Evolutionary conservation across 208 protist species (phyloP), one percentile per base, ranked within the genome.

Genomic region (Angomonas ambiguus): DNA sequence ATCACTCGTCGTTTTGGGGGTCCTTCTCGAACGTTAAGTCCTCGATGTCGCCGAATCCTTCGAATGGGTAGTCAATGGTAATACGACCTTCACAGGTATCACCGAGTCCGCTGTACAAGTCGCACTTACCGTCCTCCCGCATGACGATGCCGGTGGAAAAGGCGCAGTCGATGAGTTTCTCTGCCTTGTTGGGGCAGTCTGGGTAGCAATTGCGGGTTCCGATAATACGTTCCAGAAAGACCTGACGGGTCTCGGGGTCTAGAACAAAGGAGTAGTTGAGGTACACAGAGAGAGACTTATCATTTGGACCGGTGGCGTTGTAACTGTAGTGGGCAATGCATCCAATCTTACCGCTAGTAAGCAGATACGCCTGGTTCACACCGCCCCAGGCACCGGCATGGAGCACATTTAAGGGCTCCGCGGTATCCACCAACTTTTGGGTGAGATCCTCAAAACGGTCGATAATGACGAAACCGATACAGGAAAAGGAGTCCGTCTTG

Each of bases 281-380:
- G 56, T 87, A 87, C 35, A 87, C 78, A 27, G 74, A 72, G 22
- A 80, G 73, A 0, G 71, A 62, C 41, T 57, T 59, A 33, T 67
- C 78, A 25, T 70, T 70, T 2, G 69, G 62, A 35, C 60, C 72
- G 30, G 77, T 79, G 65, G 62, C 63, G 66, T 82, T 76, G 65
- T 84, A 87, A 57, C 82, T 84, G 78, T 87, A 84, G 69, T 87
- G 82, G 22, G 82, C 77, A 30, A 87, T 82, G 72, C 82, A 87
- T 35, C 82, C 82, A 11, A 87, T 48, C 67, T 83, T 87, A 35
- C 79, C 79, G 35, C 53, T 68, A 42, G 74, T 74, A 11, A 87
- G 73, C 28, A 87, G 74, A 48, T 87, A 87, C 8, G 76, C 75
- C 71, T 87, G 82, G 69, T 87, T 87, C 5, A 84, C 72, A 32